These are phyloP conservation scores for Calocera viscosa DNA, from an alignment of 768 basidiomycete genomes.

Conservation along the genomic window DNA sequence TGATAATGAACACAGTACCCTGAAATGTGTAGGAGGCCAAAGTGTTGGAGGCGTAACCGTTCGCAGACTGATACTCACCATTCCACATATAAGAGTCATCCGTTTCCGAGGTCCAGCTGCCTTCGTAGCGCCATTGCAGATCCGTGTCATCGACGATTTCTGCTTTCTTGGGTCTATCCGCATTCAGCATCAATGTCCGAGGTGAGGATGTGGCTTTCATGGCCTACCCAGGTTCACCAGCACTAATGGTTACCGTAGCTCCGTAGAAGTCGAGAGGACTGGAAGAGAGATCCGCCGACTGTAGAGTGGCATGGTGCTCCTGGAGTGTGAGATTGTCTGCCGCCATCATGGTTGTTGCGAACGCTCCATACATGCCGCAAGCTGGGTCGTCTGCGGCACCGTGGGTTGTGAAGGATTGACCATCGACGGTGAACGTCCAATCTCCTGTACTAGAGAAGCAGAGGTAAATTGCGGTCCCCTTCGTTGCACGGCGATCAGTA, in stretches of 20 bases:
- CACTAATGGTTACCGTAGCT: neutral
- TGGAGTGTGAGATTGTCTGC: neutral
- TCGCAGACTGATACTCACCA: neutral
- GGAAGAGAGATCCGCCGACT: neutral
- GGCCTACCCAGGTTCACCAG: neutral
- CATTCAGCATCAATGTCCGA: neutral
- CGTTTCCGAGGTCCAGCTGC: neutral
- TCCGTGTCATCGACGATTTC: neutral
- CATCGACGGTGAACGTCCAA: neutral
- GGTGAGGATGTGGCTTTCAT: neutral
- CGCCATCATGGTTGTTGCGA: neutral
- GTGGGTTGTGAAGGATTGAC: neutral
- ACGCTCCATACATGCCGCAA: neutral
- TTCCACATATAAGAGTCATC: conserved; percentile 4
- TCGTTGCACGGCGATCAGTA: neutral
- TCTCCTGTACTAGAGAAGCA: neutral
- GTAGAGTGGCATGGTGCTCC: neutral
- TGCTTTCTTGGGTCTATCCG: neutral
- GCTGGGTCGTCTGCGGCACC: neutral
- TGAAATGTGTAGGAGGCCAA: neutral
- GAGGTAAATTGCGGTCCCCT: neutral
- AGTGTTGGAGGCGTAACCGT: neutral
- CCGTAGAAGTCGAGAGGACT: neutral
- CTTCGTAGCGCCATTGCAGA: neutral
- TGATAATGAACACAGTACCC: neutral